Conservation (phyloP, 257 asterid species). For the Buddleja alternifolia region DNA sequence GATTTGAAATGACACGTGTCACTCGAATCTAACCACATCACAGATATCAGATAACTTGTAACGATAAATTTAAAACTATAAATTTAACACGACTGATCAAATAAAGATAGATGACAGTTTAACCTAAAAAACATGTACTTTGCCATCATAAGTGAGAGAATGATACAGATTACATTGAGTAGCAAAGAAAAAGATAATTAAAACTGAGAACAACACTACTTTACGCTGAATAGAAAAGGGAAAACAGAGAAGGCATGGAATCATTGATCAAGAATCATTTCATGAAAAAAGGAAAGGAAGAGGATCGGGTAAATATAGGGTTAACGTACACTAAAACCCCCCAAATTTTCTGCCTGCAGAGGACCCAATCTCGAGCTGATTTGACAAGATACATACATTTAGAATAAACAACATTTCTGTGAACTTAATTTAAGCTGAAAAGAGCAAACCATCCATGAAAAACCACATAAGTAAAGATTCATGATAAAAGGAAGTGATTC, state of each 20-base stretch:
- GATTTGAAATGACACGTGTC: neutral
- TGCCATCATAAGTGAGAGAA: neutral
- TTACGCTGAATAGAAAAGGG: neutral
- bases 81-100: neutral
- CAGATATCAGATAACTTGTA: neutral
- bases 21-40: neutral
- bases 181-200: neutral
- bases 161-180: neutral
- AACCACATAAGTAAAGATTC: neutral
- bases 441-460: neutral
- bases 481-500: constrained; percentile 23
- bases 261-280: neutral
- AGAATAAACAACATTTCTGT: constrained; percentile 1
- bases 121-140: neutral
- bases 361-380: constrained; percentile 6
- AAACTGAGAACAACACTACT: constrained; percentile 1
- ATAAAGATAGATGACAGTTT: neutral
- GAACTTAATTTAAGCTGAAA: constrained; percentile 11
- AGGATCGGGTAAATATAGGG: neutral
- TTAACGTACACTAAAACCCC: neutral
- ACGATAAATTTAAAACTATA: neutral
- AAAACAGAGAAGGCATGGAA: neutral
- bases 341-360: neutral
- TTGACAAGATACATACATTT: constrained; percentile 4
- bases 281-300: neutral